Base-by-base conservation (phyloP, 116 monocot species). In the Trichopus zeylanicus region DNA sequence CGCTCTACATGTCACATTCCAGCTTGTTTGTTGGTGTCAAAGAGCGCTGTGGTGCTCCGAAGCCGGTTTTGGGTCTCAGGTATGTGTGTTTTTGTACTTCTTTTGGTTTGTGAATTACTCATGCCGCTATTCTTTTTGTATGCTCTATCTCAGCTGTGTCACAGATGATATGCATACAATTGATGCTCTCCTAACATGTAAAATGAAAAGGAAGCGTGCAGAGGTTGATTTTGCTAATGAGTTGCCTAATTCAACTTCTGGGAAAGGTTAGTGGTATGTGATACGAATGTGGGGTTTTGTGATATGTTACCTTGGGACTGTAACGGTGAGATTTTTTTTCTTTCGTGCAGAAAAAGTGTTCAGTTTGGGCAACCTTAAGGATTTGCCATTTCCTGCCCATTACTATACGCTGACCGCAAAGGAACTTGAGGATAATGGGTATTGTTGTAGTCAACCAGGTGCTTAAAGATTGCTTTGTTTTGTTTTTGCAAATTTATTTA, bases 151-250 rank as follows among this genome's bases (percentile, higher is more conserved):
- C 77, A 98, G 98, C 58, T 88, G 88, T 70, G 77, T 88, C 60
- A 71, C 80, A 68, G 98, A 98, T 82, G 88, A 70, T 42, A 68
- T 77, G 71, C 97, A 97, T 58, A 98, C 98, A 29, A 65, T 91
- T 60, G 91, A 91, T 75, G 73, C 79, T 15, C 85, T 91, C 22
- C 62, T 98, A 60, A 87, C 89, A 63, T 87, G 88, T 73, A 84
- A 61, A 78, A 48, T 75, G 31, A 98, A 98, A 74, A 83, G 88
- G 73, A 98, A 98, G 70, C 81, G 61, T 56, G 78, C 59, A 21
- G 71, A 65, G 10, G 23, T 49, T 52, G 61, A 79, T 65, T 74
- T 35, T 10, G 59, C 59, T 63, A 22, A 30, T 33, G 61, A 51
- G 42, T 51, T 37, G 21, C 29, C 55, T 19, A 38, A 29, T 39